phyloP scores from a whole-genome alignment of 768 basidiomycete species.

The Russula earlei region DNA sequence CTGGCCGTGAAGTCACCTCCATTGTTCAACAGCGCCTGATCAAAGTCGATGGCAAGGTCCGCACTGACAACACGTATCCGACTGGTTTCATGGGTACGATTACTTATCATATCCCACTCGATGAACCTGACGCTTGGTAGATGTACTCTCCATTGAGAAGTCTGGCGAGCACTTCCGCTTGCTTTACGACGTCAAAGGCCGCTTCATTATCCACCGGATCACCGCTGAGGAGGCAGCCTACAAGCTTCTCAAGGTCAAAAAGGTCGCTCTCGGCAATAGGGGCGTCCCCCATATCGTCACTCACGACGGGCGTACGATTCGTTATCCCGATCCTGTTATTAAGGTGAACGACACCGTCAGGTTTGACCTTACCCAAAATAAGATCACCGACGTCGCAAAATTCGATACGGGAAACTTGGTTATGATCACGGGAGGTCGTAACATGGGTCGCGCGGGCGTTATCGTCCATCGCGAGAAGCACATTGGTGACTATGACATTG shows the following conservation, averaged over 20 bases:
- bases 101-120: background rate
- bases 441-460: constrained; percentile 97
- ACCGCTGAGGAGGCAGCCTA: constrained; percentile 93
- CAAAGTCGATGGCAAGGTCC: constrained; percentile 98
- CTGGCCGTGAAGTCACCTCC: constrained; percentile 87
- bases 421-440: constrained; percentile 97
- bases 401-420: constrained; percentile 97
- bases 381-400: constrained; percentile 87
- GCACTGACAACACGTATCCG: constrained; percentile 95
- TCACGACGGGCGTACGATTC: constrained; percentile 99
- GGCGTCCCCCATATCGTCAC: constrained; percentile 97
- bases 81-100: constrained; percentile 91
- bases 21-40: constrained; percentile 95
- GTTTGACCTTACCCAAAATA: constrained; percentile 90
- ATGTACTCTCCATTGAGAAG: constrained; percentile 95
- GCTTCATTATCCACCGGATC: constrained; percentile 99
- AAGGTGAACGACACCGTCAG: constrained; percentile 96
- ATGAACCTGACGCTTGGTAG: constrained; percentile 31
- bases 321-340: constrained; percentile 95
- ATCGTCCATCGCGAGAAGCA: constrained; percentile 97
- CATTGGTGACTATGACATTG: constrained; percentile 96
- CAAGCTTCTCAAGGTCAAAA: constrained; percentile 93
- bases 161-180: constrained; percentile 99
- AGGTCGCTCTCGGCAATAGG: constrained; percentile 83
- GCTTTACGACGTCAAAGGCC: constrained; percentile 98